Conservation (phyloP, 2,329 filamentous ascomycete genomes). For the Atkinsonella texensis region DNA sequence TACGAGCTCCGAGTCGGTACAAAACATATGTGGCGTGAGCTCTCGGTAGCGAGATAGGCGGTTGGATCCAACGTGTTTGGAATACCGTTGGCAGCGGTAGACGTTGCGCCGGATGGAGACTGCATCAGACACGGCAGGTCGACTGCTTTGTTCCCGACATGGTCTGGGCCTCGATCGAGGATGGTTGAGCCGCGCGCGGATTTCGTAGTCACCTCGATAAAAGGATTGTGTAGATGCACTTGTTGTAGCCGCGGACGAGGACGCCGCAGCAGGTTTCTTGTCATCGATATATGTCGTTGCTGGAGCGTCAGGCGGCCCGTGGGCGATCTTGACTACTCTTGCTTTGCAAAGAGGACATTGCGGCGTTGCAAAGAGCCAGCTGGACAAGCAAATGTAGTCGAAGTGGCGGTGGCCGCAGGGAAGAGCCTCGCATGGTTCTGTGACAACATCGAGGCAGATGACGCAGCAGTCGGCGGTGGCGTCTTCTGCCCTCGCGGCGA, state of each 20-base stretch:
- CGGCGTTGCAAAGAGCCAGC: conserved; percentile 63
- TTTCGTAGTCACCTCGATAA: background rate
- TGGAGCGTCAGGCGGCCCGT: conserved; percentile 42
- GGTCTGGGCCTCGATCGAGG: background rate
- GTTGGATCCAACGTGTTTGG: conserved; percentile 73
- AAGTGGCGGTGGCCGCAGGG: conserved; percentile 75
- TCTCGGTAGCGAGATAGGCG: conserved; percentile 64
- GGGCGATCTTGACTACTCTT: conserved; percentile 45
- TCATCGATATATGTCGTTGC: conserved; percentile 42
- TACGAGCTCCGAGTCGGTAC: conserved; percentile 51
- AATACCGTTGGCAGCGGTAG: conserved; percentile 62
- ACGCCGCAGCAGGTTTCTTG: conserved; percentile 9
- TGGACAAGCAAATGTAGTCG: conserved; percentile 74
- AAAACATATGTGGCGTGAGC: conserved; percentile 56
- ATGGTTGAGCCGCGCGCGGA: background rate
- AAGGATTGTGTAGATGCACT: background rate
- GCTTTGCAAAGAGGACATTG: conserved; percentile 71
- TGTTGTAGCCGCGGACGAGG: conserved; percentile 3
- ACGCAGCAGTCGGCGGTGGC: conserved; percentile 47
- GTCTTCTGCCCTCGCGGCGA: conserved; percentile 17
- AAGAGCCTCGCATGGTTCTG: conserved; percentile 56
- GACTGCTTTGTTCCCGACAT: conserved; percentile 3
- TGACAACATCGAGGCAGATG: conserved; percentile 71
- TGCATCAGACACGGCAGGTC: conserved; percentile 4
- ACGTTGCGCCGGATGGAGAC: conserved; percentile 51